These are phyloP conservation scores for Wickerhamomyces bovis DNA, from an alignment of 805 yeast species.

Conservation along the genomic window DNA sequence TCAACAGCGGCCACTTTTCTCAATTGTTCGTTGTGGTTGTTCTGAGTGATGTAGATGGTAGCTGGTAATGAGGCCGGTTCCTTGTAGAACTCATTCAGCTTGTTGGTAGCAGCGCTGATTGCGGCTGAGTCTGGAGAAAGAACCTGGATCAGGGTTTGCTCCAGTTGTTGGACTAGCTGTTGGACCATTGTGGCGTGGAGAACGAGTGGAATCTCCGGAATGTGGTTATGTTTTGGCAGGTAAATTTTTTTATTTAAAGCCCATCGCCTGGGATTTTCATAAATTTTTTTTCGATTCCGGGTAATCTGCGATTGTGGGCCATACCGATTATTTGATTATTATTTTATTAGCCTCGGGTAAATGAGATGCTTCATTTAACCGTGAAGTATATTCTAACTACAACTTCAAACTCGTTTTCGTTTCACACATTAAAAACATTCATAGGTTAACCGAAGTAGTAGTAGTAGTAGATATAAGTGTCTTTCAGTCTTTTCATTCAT, in stretches of 20 bases:
- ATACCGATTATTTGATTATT: too few relatives aligned
- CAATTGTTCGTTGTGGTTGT: slow-evolving; percentile 60
- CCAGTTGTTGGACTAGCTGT: slow-evolving; percentile 63
- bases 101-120: slow-evolving; percentile 76
- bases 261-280: neutral
- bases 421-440: neutral
- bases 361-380: neutral
- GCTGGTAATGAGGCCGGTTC: slow-evolving; percentile 73
- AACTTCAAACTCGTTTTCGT: neutral
- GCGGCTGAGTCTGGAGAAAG: slow-evolving; percentile 76
- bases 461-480: too few relatives aligned
- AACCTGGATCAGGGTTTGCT: slow-evolving; percentile 71
- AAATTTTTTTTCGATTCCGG: neutral
- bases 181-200: slow-evolving; percentile 35
- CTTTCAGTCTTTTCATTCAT: neutral
- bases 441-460: neutral
- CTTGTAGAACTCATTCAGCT: slow-evolving; percentile 67
- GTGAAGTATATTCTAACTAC: neutral
- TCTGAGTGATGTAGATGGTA: slow-evolving; percentile 73
- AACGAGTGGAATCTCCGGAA: neutral
- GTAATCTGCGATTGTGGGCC: neutral
- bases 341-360: too few relatives aligned
- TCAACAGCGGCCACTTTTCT: slow-evolving; percentile 96
- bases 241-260: neutral
- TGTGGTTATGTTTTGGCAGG: neutral